Percentiles rank a stretch among this genome's conserved stretches.
phyloP scores from a whole-genome alignment of 768 basidiomycete genomes.

The Rhizopogon sp. region DNA sequence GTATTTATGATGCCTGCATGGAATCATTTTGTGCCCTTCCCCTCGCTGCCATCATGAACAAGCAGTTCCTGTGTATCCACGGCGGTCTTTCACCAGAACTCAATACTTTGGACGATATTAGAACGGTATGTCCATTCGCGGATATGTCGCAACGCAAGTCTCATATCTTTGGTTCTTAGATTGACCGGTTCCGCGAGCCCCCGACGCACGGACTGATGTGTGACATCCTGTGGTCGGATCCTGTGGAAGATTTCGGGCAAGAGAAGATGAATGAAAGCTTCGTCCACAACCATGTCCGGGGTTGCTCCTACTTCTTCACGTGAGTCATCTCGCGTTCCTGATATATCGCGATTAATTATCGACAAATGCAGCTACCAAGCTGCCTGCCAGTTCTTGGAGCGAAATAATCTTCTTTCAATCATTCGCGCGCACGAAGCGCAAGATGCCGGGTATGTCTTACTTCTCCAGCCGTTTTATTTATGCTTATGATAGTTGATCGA shows the following conservation, averaged over 20 bases:
- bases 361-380: slow-evolving; percentile 72
- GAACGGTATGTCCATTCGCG: slow-evolving; percentile 49
- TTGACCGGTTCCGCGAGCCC: slow-evolving; percentile 98
- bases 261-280: slow-evolving; percentile 91
- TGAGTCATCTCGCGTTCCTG: slow-evolving; percentile 27
- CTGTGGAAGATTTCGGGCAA: slow-evolving; percentile 93
- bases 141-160: not conserved
- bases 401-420: slow-evolving; percentile 94
- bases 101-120: slow-evolving; percentile 92
- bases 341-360: slow-evolving; percentile 1
- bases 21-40: slow-evolving; percentile 95
- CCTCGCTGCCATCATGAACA: slow-evolving; percentile 97
- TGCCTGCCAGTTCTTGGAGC: slow-evolving; percentile 94
- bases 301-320: slow-evolving; percentile 95
- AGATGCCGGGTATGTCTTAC: slow-evolving; percentile 78
- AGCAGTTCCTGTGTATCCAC: slow-evolving; percentile 98
- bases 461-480: not conserved
- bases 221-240: slow-evolving; percentile 98
- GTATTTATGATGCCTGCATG: slow-evolving; percentile 97
- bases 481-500: not conserved
- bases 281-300: slow-evolving; percentile 93
- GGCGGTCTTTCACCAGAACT: slow-evolving; percentile 95
- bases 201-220: slow-evolving; percentile 98
- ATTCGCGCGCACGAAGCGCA: slow-evolving; percentile 98
- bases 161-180: slow-evolving; percentile 37